Conservation (phyloP, 1,284 basidiomycete genomes). For the Exobasidium cylindrosporum region DNA sequence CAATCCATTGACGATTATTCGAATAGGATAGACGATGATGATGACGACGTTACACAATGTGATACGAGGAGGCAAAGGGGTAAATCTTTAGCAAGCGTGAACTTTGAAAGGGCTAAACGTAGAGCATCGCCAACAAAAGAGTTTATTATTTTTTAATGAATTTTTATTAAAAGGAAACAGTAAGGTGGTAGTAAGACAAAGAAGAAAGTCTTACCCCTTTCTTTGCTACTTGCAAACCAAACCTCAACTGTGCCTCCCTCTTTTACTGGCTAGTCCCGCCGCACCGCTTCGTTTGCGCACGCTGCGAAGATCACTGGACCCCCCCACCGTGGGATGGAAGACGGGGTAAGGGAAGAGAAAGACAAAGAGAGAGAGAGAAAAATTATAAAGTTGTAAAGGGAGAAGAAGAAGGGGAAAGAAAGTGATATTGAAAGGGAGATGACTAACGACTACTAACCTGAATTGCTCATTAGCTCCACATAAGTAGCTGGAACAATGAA, state of each 20-base stretch:
- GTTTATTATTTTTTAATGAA: no score
- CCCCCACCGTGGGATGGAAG: conserved; percentile 9
- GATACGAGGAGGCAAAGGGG: not conserved
- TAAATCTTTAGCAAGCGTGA: not conserved
- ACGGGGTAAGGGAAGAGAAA: conserved; percentile 13
- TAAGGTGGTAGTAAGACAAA: not conserved
- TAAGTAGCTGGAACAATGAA: conserved; percentile 51
- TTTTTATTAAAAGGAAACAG: not conserved
- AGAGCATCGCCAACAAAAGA: no score
- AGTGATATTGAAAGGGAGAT: conserved; percentile 12
- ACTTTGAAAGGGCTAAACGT: not conserved
- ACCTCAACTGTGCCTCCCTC: not conserved
- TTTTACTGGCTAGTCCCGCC: not conserved
- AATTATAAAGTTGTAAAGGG: not conserved
- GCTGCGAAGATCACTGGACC: conserved; percentile 6
- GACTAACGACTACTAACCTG: conserved; percentile 26
- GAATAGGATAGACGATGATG: no score
- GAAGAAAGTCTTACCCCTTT: not conserved
- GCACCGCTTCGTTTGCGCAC: conserved; percentile 1
- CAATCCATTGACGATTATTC: no score
- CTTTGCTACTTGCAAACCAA: no score
- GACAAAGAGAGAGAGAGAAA: conserved; percentile 15
- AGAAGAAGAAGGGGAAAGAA: not conserved
- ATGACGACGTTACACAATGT: no score
- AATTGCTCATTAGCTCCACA: conserved; percentile 29